Evolutionary conservation across 306 rosid species (phyloP), one percentile per base, ranked within the genome.

Genomic region (Ormosia semicastrata): DNA sequence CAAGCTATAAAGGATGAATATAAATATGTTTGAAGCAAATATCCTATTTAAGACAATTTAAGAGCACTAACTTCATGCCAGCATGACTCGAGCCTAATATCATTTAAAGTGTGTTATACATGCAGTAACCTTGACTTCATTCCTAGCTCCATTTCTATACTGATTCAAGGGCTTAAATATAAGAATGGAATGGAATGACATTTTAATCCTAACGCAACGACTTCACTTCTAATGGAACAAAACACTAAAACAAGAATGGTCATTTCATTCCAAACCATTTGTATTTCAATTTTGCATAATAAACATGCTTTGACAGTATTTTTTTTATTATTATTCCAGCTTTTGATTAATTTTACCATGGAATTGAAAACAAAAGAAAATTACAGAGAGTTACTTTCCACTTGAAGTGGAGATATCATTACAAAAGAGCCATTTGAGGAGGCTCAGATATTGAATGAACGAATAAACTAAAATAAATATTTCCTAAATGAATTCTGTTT

Each of bases 81-180:
- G 62, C 44, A 54, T 66, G 66, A 52, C 44, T 40, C 14, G 8
- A 44, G 50, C 50, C 50, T 44, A 44, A 8, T 44, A 44, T 44
- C 50, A 44, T 44, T 44, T 44, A 24, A 36, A 56, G 13, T 9
- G 13, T 44, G 50, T 44, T 44, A 2, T 15, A 17, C n/a, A 57
- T 43, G 52, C 49, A 44, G 7, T 18, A 17, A 66, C 13, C 4
- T 30, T 75, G 36, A 76, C 12, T 58, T 15, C 29, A n/a, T 7
- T 59, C 58, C 68, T 59, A 80, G 64, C 9, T 59, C 36, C 64
- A 52, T 74, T n/a, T 75, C 43, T 59, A 49, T 14, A 54, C 73
- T 13, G 46, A 49, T 67, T 53, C 18, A 68, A 32, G 36, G 44
- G 52, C 34, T 29, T 14, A 43, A 66, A 65, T 44, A 13, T 17